These are phyloP conservation scores for Sporothrix curviconia DNA, from an alignment of 2,329 filamentous ascomycete genomes.

Conservation along the genomic window DNA sequence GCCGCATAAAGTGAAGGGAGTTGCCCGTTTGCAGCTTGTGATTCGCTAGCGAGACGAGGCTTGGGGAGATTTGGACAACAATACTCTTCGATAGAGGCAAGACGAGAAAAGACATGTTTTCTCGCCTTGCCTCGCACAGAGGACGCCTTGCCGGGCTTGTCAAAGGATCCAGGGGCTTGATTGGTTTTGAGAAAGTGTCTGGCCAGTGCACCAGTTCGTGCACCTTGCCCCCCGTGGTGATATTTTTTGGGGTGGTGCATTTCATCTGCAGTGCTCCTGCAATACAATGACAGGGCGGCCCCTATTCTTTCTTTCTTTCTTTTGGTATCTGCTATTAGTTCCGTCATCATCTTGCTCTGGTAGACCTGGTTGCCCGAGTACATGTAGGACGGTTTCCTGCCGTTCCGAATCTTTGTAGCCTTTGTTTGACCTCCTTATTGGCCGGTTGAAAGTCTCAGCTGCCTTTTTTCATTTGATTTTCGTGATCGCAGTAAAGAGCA, in stretches of 20 bases:
- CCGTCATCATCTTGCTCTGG: background rate
- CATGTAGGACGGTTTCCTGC: too few relatives aligned
- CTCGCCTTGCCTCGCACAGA: background rate
- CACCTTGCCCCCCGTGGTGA: background rate
- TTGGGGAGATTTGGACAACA: conserved; percentile 4
- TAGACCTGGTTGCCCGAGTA: too few relatives aligned
- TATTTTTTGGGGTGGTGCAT: background rate
- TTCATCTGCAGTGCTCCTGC: background rate
- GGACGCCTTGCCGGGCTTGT: conserved; percentile 1
- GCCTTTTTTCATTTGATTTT: too few relatives aligned
- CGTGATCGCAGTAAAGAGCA: too few relatives aligned
- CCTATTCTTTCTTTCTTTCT: background rate
- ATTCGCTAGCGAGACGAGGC: conserved; percentile 11
- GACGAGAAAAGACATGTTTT: background rate
- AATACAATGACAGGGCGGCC: background rate
- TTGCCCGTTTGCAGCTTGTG: background rate
- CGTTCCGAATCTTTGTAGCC: too few relatives aligned
- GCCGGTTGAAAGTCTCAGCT: too few relatives aligned
- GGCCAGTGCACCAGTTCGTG: background rate
- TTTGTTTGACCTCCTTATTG: too few relatives aligned
- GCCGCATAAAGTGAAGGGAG: background rate
- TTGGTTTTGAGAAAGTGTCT: background rate
- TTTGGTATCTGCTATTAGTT: too few relatives aligned
- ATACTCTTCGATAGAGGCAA: background rate
- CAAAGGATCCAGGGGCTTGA: background rate